phyloP scores from a whole-genome alignment of 164 flowering plant genomes.

The Cinnamomum chago region DNA sequence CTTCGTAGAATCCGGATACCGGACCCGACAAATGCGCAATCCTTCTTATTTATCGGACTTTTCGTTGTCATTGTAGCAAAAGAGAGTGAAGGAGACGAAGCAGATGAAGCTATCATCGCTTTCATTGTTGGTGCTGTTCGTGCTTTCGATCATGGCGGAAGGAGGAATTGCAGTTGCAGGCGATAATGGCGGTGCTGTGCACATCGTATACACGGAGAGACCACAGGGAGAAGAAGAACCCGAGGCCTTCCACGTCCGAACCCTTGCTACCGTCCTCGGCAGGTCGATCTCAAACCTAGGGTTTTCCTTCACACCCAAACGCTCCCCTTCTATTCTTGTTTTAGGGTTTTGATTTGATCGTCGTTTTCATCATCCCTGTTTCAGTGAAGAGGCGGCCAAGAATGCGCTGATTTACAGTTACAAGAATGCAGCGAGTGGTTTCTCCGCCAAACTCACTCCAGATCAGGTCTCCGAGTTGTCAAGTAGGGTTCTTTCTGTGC shows the following conservation, averaged over 20 bases:
- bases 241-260: slow-evolving; percentile 50
- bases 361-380: not conserved
- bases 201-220: slow-evolving; percentile 66
- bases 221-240: slow-evolving; percentile 52
- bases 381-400: slow-evolving; percentile 85
- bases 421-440: slow-evolving; percentile 81
- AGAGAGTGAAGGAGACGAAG: no score
- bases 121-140: not conserved
- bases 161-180: not conserved
- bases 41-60: no score
- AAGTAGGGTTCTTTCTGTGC: slow-evolving; percentile 28
- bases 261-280: slow-evolving; percentile 67
- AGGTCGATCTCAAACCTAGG: slow-evolving; percentile 28
- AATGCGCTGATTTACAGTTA: slow-evolving; percentile 73
- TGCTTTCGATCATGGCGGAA: slow-evolving; percentile 21
- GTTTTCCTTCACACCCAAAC: not conserved
- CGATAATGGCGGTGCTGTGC: slow-evolving; percentile 29
- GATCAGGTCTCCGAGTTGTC: slow-evolving; percentile 63
- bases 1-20: no score
- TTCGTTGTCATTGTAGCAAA: no score
- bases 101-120: not conserved
- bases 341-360: not conserved
- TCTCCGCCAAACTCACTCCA: slow-evolving; percentile 87
- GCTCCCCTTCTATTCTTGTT: not conserved
- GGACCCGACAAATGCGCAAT: no score